Evolutionary conservation across 2,329 filamentous ascomycete genomes (phyloP), one percentile per base, ranked within the genome.

Genomic region (Neofusicoccum ribis): DNA sequence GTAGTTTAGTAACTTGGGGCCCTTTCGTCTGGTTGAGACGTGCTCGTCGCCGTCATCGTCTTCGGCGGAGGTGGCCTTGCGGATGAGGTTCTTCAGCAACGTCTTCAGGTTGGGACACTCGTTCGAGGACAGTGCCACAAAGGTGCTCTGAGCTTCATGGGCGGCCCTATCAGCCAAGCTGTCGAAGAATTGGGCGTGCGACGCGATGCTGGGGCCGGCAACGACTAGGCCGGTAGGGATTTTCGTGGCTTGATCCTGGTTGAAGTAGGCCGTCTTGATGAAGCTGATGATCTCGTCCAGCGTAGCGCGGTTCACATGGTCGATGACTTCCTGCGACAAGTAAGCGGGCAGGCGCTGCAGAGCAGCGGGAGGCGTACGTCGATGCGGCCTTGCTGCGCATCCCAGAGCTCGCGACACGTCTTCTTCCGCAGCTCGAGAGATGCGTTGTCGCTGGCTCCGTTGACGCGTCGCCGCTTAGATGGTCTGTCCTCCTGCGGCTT

Each of bases 131-230:
- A 96, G 75, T 15, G 87, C 80, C 5, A 92, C 86, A 68, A 92
- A 88, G 58, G 82, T 83, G 56, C 86, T 86, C 17, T 73, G 63
- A 1, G 63, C 46, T 12, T 65, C 63, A 2, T 44, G 17, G 2
- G 47, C 37, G 3, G 43, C 15, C 23, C 56, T 44, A 6, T 61
- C 34, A 20, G 61, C 79, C 71, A 31, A 78, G 74, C 58, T 82
- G 65, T 87, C 82, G 70, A 93, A 93, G n/a, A 93, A 82, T 12
- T 90, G 81, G 47, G 88, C 86, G 74, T 93, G 90, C 1, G 89
- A 90, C 41, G 90, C 88, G 70, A 93, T 89, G 68, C 91, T 92
- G 7, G 91, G 90, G 0, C 91, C 92, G 8, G 90, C 91, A 66
- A 92, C 85, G 69, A 94, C 87, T 69, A 94, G 89, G 2, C 86